phyloP scores from a whole-genome alignment of 2,329 filamentous ascomycete genomes.

The Paecilomyces formosus region DNA sequence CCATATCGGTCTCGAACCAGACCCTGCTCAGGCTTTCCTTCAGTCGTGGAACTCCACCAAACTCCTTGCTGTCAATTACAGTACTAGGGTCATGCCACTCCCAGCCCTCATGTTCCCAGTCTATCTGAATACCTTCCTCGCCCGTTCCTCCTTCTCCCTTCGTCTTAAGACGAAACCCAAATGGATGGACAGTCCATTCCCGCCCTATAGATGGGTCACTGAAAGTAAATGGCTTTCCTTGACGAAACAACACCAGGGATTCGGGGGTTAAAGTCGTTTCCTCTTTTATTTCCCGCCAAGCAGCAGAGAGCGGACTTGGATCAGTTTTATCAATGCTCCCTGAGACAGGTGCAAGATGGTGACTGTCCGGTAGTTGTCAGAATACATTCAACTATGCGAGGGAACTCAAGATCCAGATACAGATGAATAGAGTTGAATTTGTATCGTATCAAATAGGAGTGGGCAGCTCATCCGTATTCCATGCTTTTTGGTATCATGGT shows the following conservation, averaged over 20 bases:
- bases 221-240: slow-evolving; percentile 54
- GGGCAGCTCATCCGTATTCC: background rate
- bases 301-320: slow-evolving; percentile 46
- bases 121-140: slow-evolving; percentile 44
- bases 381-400: background rate
- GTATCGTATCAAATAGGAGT: background rate
- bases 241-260: slow-evolving; percentile 45
- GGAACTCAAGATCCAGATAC: background rate
- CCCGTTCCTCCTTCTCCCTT: slow-evolving; percentile 19
- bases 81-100: slow-evolving; percentile 50
- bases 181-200: slow-evolving; percentile 58
- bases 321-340: slow-evolving; percentile 53
- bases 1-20: slow-evolving; percentile 51
- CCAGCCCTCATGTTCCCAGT: slow-evolving; percentile 57
- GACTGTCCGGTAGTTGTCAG: slow-evolving; percentile 29
- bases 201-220: slow-evolving; percentile 46
- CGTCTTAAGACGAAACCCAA: slow-evolving; percentile 45
- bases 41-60: slow-evolving; percentile 40
- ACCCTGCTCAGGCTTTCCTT: slow-evolving; percentile 3
- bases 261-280: slow-evolving; percentile 50
- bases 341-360: slow-evolving; percentile 54
- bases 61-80: slow-evolving; percentile 40
- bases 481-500: background rate
- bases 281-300: slow-evolving; percentile 56
- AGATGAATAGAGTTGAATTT: background rate